Evolutionary conservation across 106 monocot species (phyloP).

Genomic region (Alisma plantagoaquatica): DNA sequence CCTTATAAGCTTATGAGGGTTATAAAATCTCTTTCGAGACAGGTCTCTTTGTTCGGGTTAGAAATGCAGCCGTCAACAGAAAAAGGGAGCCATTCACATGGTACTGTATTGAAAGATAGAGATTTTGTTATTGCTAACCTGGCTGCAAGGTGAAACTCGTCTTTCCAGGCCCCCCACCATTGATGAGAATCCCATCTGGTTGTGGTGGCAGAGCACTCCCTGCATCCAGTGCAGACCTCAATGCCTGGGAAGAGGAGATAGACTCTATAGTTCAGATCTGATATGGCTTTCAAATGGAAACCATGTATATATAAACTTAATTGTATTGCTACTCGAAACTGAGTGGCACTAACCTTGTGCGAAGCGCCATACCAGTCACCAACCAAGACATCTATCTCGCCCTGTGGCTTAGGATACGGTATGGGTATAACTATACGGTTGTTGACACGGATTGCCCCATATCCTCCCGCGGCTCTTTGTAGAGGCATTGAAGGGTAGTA

Average conservation of each 20-base stretch:
- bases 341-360: background rate
- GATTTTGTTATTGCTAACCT: background rate
- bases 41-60: background rate
- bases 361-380: conserved; percentile 2
- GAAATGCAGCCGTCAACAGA: too few relatives aligned
- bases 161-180: background rate
- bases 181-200: conserved; percentile 7
- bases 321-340: too few relatives aligned
- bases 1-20: background rate
- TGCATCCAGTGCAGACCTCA: background rate
- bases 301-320: too few relatives aligned
- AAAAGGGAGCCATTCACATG: too few relatives aligned
- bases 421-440: conserved; percentile 3
- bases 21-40: background rate
- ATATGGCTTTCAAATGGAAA: too few relatives aligned
- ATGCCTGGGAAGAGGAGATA: too few relatives aligned
- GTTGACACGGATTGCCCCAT: conserved; percentile 1
- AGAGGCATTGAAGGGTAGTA: conserved; percentile 1
- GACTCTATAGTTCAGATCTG: too few relatives aligned
- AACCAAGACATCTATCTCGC: conserved; percentile 1
- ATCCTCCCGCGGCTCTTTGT: conserved; percentile 1
- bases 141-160: conserved; percentile 1
- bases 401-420: background rate
- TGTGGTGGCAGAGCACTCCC: background rate
- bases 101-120: background rate